phyloP scores from a whole-genome alignment of 306 rosid species.

The Castanospermum australe region DNA sequence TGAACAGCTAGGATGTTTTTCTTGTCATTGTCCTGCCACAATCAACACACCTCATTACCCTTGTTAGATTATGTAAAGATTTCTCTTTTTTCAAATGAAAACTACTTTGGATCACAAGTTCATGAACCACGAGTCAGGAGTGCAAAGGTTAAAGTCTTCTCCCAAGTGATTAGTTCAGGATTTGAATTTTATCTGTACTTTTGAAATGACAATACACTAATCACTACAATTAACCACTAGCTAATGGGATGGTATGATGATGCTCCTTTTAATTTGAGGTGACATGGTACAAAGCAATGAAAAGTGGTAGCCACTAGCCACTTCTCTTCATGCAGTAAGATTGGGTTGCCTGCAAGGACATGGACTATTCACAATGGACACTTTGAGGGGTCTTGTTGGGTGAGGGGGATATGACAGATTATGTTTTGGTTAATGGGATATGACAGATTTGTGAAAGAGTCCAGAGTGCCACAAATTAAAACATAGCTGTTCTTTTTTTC shows the following conservation, averaged over 20 bases:
- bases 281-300: not conserved
- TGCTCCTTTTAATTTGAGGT: too few relatives aligned
- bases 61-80: not conserved
- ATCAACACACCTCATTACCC: not conserved
- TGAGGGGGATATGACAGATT: not conserved
- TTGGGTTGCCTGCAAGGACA: not conserved
- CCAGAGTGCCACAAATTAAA: not conserved
- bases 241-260: too few relatives aligned
- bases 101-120: not conserved
- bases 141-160: too few relatives aligned
- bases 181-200: too few relatives aligned
- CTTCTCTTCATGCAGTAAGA: not conserved
- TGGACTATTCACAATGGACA: not conserved
- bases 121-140: not conserved
- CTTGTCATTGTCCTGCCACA: constrained; percentile 84
- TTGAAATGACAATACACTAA: too few relatives aligned
- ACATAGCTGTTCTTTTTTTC: too few relatives aligned
- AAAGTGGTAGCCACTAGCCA: not conserved
- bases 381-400: not conserved
- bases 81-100: too few relatives aligned
- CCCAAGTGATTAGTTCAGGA: too few relatives aligned
- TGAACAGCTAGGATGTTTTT: constrained; percentile 88
- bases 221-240: too few relatives aligned
- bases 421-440: not conserved
- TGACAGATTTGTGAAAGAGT: not conserved